Evolutionary conservation across 768 basidiomycete species (phyloP).

Genomic region (Lactifluus piperatus): DNA sequence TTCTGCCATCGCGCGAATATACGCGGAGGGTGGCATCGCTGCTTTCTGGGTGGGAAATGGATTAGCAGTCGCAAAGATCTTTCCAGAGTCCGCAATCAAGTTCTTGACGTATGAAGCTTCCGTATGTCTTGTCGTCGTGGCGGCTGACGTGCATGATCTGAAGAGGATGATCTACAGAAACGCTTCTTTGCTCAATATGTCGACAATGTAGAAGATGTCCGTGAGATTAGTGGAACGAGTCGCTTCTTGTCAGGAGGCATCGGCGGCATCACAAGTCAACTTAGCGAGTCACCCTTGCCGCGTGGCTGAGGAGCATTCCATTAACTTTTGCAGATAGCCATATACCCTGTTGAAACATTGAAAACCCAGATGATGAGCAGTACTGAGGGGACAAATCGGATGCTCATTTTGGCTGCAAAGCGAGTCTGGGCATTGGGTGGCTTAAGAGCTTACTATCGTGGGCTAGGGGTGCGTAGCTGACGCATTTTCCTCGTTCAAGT

Average conservation of each 20-base stretch:
- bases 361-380: conserved; percentile 99
- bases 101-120: conserved; percentile 93
- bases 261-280: conserved; percentile 89
- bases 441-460: conserved; percentile 80
- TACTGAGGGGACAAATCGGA: conserved; percentile 48
- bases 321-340: conserved; percentile 44
- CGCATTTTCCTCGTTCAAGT: conserved; percentile 11
- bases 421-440: conserved; percentile 77
- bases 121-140: conserved; percentile 37
- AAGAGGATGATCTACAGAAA: conserved; percentile 49
- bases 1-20: conserved; percentile 71
- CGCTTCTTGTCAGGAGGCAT: conserved; percentile 94
- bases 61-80: conserved; percentile 89
- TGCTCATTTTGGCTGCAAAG: conserved; percentile 52
- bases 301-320: conserved; percentile 3
- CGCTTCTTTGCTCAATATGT: conserved; percentile 85
- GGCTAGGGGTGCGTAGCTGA: conserved; percentile 59
- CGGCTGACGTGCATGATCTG: background rate
- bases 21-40: conserved; percentile 78
- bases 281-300: conserved; percentile 46
- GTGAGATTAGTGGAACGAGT: conserved; percentile 66
- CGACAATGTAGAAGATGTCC: conserved; percentile 81
- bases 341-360: conserved; percentile 94
- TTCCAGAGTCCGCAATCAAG: conserved; percentile 98
- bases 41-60: conserved; percentile 99